Conservation (phyloP, 75 land plant species). For the Sequoia sempervirens region DNA sequence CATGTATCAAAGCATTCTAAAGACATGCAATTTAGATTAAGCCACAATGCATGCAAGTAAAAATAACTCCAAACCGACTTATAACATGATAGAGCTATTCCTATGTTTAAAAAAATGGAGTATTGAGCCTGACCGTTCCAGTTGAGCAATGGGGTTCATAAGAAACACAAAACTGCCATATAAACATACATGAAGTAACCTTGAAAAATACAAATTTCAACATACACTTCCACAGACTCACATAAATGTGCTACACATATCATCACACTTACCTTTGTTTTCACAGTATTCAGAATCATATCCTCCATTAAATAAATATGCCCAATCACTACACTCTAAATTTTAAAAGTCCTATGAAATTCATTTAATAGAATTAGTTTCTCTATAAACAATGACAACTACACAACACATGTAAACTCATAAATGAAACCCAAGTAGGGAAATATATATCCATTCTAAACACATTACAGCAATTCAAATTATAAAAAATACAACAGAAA, state of each 20-base stretch:
- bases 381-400: not conserved
- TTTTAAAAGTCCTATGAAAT: not conserved
- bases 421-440: not conserved
- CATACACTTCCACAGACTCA: not conserved
- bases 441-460: not conserved
- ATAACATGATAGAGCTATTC: not conserved
- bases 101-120: not conserved
- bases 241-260: not conserved
- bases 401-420: not conserved
- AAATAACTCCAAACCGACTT: not conserved
- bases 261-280: not conserved
- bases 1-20: not conserved
- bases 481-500: not conserved
- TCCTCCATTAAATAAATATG: not conserved
- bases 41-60: not conserved
- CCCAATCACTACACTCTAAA: not conserved
- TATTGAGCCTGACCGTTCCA: not conserved
- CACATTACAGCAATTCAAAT: not conserved
- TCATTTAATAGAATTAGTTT: not conserved
- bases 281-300: not conserved
- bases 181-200: not conserved
- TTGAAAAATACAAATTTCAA: not conserved
- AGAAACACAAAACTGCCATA: not conserved
- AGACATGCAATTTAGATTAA: not conserved
- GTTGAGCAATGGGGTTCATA: not conserved